Evolutionary conservation across 116 monocot genomes (phyloP), one percentile per base, ranked within the genome.

Genomic region (Dioscorea cayenensis): DNA sequence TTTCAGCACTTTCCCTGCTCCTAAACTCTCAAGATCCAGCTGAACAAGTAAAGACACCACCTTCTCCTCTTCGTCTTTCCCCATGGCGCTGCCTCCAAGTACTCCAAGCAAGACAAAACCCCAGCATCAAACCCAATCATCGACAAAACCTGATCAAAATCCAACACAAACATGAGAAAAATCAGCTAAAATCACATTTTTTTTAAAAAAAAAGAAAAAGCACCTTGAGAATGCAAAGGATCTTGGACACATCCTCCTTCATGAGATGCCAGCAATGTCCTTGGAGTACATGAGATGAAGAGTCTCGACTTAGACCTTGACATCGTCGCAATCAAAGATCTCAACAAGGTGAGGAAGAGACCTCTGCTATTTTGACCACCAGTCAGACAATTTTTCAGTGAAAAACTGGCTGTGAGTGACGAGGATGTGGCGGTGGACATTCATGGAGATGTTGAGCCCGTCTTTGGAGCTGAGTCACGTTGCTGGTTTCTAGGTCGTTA

Each of bases 271-370:
- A 77, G 58, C 93, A 72, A 92, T 76, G 77, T 96, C n/a, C n/a
- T n/a, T n/a, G 77, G 87, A 92, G 75, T 96, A 96, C 96, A 96
- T 96, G 62, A 96, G 89, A 18, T 90, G 83, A 43, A 96, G 82
- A 4, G 92, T 92, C 83, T 96, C 96, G 11, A 85, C 74, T 50
- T 96, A 96, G 64, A 87, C 76, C 80, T 96, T 92, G 32, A 96
- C 87, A 55, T 97, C 97, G 48, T 97, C 97, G 78, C 97, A 97
- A 76, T 97, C 97, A 66, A 93, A 90, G 75, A 97, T 97, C 77
- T 97, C 93, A 59, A 97, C 86, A 18, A 93, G 62, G 82, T 86
- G 85, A 50, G 88, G 92, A 13, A 86, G 87, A 10, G 81, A 75
- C 28, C 81, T 65, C 83, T 89, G 89, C 87, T 91, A 89, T 73